phyloP scores from a whole-genome alignment of 2,329 filamentous ascomycete genomes.

The Bimuria novae-zelandiae region DNA sequence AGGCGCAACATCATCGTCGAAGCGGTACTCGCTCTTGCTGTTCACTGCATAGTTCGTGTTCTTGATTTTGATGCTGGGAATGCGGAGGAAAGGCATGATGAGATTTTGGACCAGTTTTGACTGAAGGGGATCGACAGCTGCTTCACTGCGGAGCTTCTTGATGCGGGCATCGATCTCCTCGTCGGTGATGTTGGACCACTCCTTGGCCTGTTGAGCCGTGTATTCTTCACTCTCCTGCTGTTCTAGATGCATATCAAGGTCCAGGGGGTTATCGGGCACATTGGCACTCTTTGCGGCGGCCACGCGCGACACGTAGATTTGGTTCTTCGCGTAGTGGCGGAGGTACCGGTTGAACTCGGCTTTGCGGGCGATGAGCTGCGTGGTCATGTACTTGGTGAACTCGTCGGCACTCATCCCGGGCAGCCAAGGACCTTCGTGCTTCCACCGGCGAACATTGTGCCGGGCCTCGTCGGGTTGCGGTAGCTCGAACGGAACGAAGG shows the following conservation, averaged over 20 bases:
- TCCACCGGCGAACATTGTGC: slow-evolving; percentile 53
- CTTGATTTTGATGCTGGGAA: slow-evolving; percentile 51
- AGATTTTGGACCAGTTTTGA: slow-evolving; percentile 56
- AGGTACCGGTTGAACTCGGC: slow-evolving; percentile 38
- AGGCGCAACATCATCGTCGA: slow-evolving; percentile 43
- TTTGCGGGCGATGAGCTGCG: slow-evolving; percentile 47
- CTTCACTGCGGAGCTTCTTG: slow-evolving; percentile 51
- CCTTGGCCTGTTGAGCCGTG: slow-evolving; percentile 23
- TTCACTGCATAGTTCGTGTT: slow-evolving; percentile 19
- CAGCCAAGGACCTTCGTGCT: slow-evolving; percentile 63
- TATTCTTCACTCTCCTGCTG: slow-evolving; percentile 24
- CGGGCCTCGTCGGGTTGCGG: slow-evolving; percentile 26
- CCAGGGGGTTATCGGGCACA: slow-evolving; percentile 20
- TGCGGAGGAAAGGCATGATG: slow-evolving; percentile 61
- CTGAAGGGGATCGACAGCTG: slow-evolving; percentile 52
- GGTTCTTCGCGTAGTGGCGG: slow-evolving; percentile 35
- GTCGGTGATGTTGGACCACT: slow-evolving; percentile 34
- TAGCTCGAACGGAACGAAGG: slow-evolving; percentile 21
- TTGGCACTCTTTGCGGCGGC: slow-evolving; percentile 22
- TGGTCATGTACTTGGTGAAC: slow-evolving; percentile 56
- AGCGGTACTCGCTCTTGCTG: slow-evolving; percentile 33
- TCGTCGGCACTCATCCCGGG: slow-evolving; percentile 60
- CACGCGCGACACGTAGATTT: slow-evolving; percentile 37
- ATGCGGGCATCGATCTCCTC: slow-evolving; percentile 34
- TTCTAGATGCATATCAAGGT: slow-evolving; percentile 15